Evolutionary conservation across 2,329 filamentous ascomycete genomes (phyloP).

Genomic region (Xylaria sp.): DNA sequence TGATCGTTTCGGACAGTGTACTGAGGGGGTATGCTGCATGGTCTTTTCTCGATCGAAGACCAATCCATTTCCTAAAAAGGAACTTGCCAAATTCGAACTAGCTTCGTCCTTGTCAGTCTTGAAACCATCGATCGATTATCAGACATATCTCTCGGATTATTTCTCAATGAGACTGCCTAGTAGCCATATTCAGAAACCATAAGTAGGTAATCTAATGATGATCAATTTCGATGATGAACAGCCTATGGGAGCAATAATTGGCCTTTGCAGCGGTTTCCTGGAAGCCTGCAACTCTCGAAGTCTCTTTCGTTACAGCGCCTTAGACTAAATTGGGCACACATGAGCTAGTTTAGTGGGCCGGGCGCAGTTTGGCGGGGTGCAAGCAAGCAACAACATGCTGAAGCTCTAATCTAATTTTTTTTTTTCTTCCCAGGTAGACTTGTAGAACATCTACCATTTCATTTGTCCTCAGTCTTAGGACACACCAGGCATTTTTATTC

Average conservation of each 20-base stretch:
- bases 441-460: background rate
- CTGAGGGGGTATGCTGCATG: too few relatives aligned
- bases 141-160: background rate
- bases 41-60: background rate
- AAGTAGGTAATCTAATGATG: background rate
- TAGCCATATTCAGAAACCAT: background rate
- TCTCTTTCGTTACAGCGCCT: background rate
- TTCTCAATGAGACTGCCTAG: background rate
- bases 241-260: too few relatives aligned
- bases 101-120: background rate
- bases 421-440: background rate
- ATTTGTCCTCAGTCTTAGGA: slow-evolving; percentile 7
- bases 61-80: slow-evolving; percentile 22
- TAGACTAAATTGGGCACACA: background rate
- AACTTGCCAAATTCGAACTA: slow-evolving; percentile 3
- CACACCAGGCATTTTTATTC: background rate
- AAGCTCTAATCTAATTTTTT: slow-evolving; percentile 27
- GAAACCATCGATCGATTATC: background rate
- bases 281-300: background rate
- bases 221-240: too few relatives aligned
- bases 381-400: background rate
- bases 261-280: background rate
- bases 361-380: slow-evolving; percentile 25
- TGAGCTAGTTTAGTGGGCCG: background rate
- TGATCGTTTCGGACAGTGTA: too few relatives aligned